phyloP scores from a whole-genome alignment of 306 rosid genomes.

The Quercus mongolica region DNA sequence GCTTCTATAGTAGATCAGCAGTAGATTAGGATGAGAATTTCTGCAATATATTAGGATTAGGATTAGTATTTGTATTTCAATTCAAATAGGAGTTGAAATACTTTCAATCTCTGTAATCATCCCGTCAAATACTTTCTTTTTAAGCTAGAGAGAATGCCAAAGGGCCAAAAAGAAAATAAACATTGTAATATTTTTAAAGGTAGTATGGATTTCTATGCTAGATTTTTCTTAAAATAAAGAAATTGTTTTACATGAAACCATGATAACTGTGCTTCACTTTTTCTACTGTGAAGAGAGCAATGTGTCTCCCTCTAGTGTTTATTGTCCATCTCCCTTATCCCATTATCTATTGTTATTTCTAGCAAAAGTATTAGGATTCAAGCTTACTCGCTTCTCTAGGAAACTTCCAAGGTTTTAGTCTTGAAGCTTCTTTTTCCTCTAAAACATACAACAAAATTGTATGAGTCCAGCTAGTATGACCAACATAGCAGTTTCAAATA shows the following conservation, averaged over 20 bases:
- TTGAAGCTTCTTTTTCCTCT: conserved; percentile 69
- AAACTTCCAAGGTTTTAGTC: conserved; percentile 57
- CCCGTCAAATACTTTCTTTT: conserved; percentile 58
- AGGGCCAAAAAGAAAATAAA: background rate
- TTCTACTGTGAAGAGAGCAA: too few species aligned
- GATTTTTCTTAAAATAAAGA: background rate
- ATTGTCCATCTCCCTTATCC: background rate
- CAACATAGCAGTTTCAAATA: conserved; percentile 49
- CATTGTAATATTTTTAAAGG: background rate
- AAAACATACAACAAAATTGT: conserved; percentile 64
- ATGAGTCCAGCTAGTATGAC: conserved; percentile 43
- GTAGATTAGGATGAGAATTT: too few species aligned
- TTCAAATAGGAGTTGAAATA: too few species aligned
- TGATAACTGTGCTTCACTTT: background rate
- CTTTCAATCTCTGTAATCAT: conserved; percentile 50
- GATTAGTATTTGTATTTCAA: too few species aligned
- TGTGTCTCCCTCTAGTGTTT: too few species aligned
- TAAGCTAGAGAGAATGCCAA: conserved; percentile 55
- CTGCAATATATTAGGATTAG: too few species aligned
- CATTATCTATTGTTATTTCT: background rate
- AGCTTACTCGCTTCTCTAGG: conserved; percentile 60
- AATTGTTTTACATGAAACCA: background rate
- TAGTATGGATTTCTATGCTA: background rate
- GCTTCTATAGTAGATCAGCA: too few species aligned
- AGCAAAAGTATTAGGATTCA: background rate